These are phyloP conservation scores for Hemileccinum impolitum DNA, from an alignment of 768 basidiomycete species.

Conservation along the genomic window DNA sequence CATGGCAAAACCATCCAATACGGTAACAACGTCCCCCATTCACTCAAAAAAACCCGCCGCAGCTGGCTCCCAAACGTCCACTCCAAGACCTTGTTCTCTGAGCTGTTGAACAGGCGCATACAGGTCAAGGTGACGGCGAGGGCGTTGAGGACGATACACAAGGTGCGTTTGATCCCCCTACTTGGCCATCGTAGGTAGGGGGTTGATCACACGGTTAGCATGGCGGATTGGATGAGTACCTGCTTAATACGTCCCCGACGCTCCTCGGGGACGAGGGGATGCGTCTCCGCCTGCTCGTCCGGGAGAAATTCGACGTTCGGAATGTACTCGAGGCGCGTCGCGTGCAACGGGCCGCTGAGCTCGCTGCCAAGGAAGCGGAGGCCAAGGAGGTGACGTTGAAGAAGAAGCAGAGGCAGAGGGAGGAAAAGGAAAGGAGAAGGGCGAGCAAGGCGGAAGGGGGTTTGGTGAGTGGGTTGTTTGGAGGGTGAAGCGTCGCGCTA, in stretches of 20 bases:
- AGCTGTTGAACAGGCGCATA: conserved; percentile 54
- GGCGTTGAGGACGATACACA: conserved; percentile 79
- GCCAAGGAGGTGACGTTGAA: conserved; percentile 7
- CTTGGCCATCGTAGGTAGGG: not conserved
- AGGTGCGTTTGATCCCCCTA: conserved; percentile 43
- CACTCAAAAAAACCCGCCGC: conserved; percentile 82
- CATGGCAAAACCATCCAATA: conserved; percentile 77
- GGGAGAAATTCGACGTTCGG: conserved; percentile 28
- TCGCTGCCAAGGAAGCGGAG: conserved; percentile 15
- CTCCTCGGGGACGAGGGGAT: conserved; percentile 40
- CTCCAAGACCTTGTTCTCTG: conserved; percentile 67
- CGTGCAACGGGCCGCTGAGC: conserved; percentile 18
- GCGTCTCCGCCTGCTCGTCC: conserved; percentile 43
- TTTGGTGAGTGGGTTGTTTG: conserved; percentile 20
- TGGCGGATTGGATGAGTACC: conserved; percentile 71
- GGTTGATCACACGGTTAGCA: conserved; percentile 37
- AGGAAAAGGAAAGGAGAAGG: conserved; percentile 3
- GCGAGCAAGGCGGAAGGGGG: conserved; percentile 3
- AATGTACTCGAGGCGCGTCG: conserved; percentile 17
- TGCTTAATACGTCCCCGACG: conserved; percentile 44
- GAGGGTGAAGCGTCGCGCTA: not conserved
- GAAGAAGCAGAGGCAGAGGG: conserved; percentile 7
- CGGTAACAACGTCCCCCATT: conserved; percentile 89
- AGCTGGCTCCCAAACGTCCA: conserved; percentile 90
- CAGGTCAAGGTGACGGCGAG: conserved; percentile 71